Evolutionary conservation across 768 basidiomycete species (phyloP), one percentile per base, ranked within the genome.

Genomic region (Exsudoporus frostii): DNA sequence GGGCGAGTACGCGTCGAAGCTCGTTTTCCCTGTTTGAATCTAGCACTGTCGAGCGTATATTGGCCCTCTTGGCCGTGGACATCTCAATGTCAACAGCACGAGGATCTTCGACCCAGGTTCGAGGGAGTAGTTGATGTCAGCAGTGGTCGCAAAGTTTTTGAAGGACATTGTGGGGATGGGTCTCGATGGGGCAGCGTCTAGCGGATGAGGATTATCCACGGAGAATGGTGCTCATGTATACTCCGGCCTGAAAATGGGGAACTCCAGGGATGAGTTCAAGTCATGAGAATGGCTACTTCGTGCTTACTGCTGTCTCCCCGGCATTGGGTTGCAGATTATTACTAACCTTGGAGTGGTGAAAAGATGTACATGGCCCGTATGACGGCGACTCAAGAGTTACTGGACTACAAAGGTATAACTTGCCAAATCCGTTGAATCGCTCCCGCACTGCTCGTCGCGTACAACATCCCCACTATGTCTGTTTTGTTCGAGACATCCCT

Each of bases 401-500:
- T n/a, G n/a, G n/a, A n/a, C n/a, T n/a, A n/a, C n/a, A n/a, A n/a
- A n/a, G n/a, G n/a, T n/a, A n/a, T n/a, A n/a, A n/a, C n/a, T n/a
- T n/a, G n/a, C n/a, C n/a, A n/a, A n/a, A n/a, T n/a, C 29, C 29
- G 9, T 20, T 6, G 20, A 24, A 7, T 10, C 15, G 14, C 20
- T 17, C 14, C 4, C 19, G 20, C 29, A 30, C 27, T 30, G 4
- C 29, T 48, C 11, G 22, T 25, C 30, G 13, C 7, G 22, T 15
- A 27, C 44, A 48, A 50, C 24, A 34, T 22, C 13, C 22, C 24
- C 17, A 10, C 33, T 43, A 97, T 98, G 97, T 98, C 95, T 53
- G 92, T 98, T 37, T 80, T 99, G 53, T 81, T 98, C 59, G 97
- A 98, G 77, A 99, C 97, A 5, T 98, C 94, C 20, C 75, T 98